phyloP scores from a whole-genome alignment of 2,329 filamentous ascomycete species.

The Ceratocystis cubensis region DNA sequence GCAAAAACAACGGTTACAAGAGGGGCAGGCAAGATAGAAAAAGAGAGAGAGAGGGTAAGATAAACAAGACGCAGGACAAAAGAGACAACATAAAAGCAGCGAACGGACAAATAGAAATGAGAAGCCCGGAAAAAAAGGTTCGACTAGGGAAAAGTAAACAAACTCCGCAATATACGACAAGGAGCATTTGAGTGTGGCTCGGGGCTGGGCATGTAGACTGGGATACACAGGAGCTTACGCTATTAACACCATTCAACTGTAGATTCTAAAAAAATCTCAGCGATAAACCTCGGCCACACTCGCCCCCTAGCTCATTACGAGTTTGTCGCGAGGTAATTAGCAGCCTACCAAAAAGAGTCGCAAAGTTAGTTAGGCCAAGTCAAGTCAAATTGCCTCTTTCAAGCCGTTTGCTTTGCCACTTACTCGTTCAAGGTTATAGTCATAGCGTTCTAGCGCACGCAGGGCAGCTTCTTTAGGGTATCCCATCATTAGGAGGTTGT shows the following conservation, averaged over 20 bases:
- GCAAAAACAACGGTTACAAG: no score
- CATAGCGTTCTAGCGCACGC: slow-evolving; percentile 76
- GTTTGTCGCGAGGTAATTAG: slow-evolving; percentile 16
- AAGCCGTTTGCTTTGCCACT: slow-evolving; percentile 27
- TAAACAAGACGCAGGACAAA: background rate
- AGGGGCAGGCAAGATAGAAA: background rate
- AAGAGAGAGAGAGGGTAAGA: background rate
- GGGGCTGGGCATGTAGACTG: background rate
- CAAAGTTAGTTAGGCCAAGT: background rate
- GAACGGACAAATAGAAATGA: no score
- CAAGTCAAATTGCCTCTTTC: background rate
- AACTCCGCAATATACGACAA: background rate
- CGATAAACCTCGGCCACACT: background rate
- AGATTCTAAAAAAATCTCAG: no score
- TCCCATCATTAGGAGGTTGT: slow-evolving; percentile 81
- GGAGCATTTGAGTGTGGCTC: background rate
- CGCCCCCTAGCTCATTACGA: background rate
- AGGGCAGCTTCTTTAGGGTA: slow-evolving; percentile 64
- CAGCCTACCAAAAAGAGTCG: slow-evolving; percentile 20
- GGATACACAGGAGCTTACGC: background rate
- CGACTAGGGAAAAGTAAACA: background rate
- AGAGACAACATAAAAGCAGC: background rate
- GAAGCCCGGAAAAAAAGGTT: background rate
- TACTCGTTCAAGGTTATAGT: slow-evolving; percentile 93
- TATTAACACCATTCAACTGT: background rate